These are phyloP conservation scores for Rutstroemia sp. DNA, from an alignment of 2,329 filamentous ascomycete species.

Conservation along the genomic window DNA sequence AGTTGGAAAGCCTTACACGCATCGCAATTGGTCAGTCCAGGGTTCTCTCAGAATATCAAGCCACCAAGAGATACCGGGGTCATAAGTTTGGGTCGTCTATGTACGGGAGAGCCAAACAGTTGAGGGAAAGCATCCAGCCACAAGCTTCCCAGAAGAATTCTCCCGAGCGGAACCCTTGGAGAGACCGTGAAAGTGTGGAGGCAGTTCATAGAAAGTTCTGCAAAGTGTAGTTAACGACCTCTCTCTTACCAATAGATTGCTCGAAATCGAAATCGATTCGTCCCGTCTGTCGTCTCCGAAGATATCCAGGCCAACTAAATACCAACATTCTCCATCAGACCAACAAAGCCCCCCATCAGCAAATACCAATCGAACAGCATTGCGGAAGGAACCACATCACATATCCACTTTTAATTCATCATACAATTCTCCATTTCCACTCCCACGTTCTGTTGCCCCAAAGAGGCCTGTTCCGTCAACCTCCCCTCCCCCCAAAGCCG, in stretches of 20 bases:
- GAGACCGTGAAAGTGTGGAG: not conserved
- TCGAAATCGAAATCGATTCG: not conserved
- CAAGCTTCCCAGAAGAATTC: slow-evolving; percentile 1
- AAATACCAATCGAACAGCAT: not conserved
- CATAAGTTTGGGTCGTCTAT: slow-evolving; percentile 5
- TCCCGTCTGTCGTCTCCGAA: not conserved
- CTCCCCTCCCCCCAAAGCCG: not conserved
- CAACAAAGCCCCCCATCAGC: not conserved
- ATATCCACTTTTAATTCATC: not conserved
- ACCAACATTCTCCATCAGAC: not conserved
- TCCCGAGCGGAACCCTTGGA: not conserved
- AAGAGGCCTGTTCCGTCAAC: not conserved
- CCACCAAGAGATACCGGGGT: not conserved
- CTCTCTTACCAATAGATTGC: not conserved
- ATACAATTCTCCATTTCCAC: not conserved
- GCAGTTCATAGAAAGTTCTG: not conserved
- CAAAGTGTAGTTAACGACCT: not conserved
- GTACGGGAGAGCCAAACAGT: not conserved
- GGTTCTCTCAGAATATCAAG: slow-evolving; percentile 2
- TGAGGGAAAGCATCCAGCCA: slow-evolving; percentile 1
- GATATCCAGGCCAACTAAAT: not conserved
- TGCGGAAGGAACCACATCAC: not conserved
- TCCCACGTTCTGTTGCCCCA: not conserved
- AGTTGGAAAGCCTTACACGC: not conserved
- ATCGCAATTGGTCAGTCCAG: slow-evolving; percentile 1